Base-by-base conservation (phyloP, 2,329 filamentous ascomycete genomes). In the Xylariaceae sp. region DNA sequence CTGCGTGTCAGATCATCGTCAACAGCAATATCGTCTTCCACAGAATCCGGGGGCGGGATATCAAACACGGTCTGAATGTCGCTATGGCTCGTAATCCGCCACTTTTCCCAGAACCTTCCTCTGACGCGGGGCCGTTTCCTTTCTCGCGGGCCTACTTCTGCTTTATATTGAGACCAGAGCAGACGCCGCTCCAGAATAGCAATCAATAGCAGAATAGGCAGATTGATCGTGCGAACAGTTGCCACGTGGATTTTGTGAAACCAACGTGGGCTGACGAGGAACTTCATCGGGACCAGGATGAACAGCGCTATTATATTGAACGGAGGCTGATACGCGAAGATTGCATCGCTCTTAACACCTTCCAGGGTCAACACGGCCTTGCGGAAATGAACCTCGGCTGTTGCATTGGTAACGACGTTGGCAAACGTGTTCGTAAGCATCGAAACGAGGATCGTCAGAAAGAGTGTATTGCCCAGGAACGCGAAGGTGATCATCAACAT, bases 171-270 rank as follows among this genome's bases (percentile, higher is more conserved):
- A 30, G 69, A 73, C 88, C 88, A 90, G 13, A 92, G 80, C 8
- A 84, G 77, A 4, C 82, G 81, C 54, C 90, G 84, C 73, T 95
- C 90, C 62, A 86, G 81, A 17, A 86, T 74, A 15, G 86, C 84
- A 61, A 95, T 88, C 61, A 88, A 67, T 3, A 93, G 79, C 1
- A 95, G 78, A 4, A 92, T 77, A 0, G 90, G 90, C 2, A 89
- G 79, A 72, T 94, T 94, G 67, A 92, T 80, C 7, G 86, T 75
- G 44, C 89, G 85, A 18, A 94, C 87, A 8, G 84, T 83, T 59
- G 86, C 84, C 59, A 95, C 89, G 70, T 95, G 92, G 68, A 93
- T 88, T 74, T 93, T 94, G 77, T 95, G 90, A 71, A 94, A 94
- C 89, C 89, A 93, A 50, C 90, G 85, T 0, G 88, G 85, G n/a